These are phyloP conservation scores for Chlamydomonas sp. DNA, from an alignment of 139 green algal species.

Conservation along the genomic window DNA sequence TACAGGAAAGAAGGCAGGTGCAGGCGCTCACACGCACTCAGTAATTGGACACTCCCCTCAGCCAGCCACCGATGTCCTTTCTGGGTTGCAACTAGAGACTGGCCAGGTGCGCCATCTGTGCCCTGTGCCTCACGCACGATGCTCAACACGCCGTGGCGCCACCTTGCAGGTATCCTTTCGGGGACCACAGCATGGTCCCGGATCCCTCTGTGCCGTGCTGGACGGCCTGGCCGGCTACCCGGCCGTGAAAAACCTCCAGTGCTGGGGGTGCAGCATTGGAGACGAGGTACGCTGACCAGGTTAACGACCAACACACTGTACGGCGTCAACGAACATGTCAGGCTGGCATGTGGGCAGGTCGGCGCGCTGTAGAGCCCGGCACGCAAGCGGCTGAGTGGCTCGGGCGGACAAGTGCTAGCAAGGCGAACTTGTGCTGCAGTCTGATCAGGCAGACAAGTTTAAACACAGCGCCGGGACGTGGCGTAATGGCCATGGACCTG, in stretches of 20 bases:
- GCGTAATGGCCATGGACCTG: too few relatives aligned
- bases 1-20: too few relatives aligned
- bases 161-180: conserved; percentile 32
- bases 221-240: conserved; percentile 47
- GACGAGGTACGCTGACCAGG: conserved; percentile 38
- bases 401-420: too few relatives aligned
- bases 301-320: background rate
- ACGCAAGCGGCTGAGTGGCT: too few relatives aligned
- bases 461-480: too few relatives aligned
- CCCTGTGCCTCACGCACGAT: too few relatives aligned
- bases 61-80: background rate
- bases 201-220: conserved; percentile 26
- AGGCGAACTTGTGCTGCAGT: too few relatives aligned
- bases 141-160: too few relatives aligned
- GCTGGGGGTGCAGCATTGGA: conserved; percentile 47
- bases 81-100: background rate
- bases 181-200: conserved; percentile 32
- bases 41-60: background rate
- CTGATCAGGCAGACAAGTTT: too few relatives aligned
- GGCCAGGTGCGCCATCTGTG: too few relatives aligned
- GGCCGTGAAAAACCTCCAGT: conserved; percentile 35
- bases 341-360: too few relatives aligned
- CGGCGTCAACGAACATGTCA: background rate
- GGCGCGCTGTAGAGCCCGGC: too few relatives aligned
- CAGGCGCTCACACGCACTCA: background rate